Evolutionary conservation across 1,284 basidiomycete genomes (phyloP).

Genomic region (Fomitiporia mediterranea): DNA sequence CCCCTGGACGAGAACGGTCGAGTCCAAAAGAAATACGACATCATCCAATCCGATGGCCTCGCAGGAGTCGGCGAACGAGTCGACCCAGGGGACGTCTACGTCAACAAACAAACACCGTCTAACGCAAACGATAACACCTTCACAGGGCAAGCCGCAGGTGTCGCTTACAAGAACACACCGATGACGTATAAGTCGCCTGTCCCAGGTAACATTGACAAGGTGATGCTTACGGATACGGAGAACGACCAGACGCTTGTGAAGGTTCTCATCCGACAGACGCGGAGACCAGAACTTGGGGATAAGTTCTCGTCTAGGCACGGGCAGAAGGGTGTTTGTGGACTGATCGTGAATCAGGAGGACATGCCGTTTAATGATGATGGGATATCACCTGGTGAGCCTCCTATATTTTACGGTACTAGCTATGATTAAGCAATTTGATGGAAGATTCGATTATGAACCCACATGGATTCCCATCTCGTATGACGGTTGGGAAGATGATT

Average conservation of each 20-base stretch:
- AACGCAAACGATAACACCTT: conserved; percentile 86
- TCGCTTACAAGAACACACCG: conserved; percentile 85
- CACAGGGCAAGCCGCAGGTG: conserved; percentile 71
- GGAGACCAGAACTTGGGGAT: conserved; percentile 95
- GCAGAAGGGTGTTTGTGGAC: conserved; percentile 97
- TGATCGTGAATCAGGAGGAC: conserved; percentile 98
- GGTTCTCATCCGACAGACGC: conserved; percentile 96
- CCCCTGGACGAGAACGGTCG: conserved; percentile 80
- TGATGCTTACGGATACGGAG: conserved; percentile 93
- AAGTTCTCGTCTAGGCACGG: conserved; percentile 99
- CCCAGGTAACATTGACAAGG: conserved; percentile 94
- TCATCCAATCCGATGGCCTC: conserved; percentile 89
- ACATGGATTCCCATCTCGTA: conserved; percentile 98
- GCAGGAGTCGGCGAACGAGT: conserved; percentile 94
- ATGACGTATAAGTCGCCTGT: conserved; percentile 92
- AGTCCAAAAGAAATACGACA: conserved; percentile 81
- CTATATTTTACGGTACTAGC: conserved; percentile 8
- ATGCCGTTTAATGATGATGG: conserved; percentile 99
- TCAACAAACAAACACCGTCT: conserved; percentile 95
- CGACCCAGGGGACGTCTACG: conserved; percentile 89
- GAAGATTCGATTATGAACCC: conserved; percentile 99
- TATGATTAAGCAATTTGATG: conserved; percentile 1
- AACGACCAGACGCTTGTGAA: conserved; percentile 98
- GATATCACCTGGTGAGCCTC: conserved; percentile 74
- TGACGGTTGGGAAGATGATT: conserved; percentile 99